Conservation (phyloP, 148 eudicot species). For the Mesembryanthemum crystallinum region DNA sequence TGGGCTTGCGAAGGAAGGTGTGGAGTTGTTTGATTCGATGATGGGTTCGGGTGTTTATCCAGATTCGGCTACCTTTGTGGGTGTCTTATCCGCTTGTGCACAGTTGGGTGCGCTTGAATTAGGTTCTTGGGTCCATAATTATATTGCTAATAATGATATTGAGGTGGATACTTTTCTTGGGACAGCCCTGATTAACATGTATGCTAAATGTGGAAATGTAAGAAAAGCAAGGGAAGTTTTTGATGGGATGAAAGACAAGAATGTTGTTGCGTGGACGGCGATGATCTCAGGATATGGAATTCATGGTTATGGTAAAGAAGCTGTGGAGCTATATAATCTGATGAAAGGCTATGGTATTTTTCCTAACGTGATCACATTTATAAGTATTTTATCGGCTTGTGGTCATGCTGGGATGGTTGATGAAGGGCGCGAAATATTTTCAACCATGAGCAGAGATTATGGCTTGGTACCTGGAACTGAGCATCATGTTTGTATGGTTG, state of each 20-base stretch:
- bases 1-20: slow-evolving; percentile 42
- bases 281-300: slow-evolving; percentile 55
- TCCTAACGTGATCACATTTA: slow-evolving; percentile 53
- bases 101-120: slow-evolving; percentile 52
- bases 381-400: slow-evolving; percentile 57
- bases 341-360: slow-evolving; percentile 37
- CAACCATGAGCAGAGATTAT: slow-evolving; percentile 36
- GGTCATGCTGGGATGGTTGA: slow-evolving; percentile 55
- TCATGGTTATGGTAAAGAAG: slow-evolving; percentile 56
- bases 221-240: slow-evolving; percentile 49
- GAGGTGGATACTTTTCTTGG: slow-evolving; percentile 36
- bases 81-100: slow-evolving; percentile 59
- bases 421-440: slow-evolving; percentile 44
- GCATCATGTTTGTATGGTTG: slow-evolving; percentile 68
- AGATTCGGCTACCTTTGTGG: slow-evolving; percentile 48
- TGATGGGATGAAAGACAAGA: slow-evolving; percentile 35
- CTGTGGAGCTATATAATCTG: slow-evolving; percentile 41
- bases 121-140: slow-evolving; percentile 51
- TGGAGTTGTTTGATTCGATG: slow-evolving; percentile 51
- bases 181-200: slow-evolving; percentile 53
- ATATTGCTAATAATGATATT: slow-evolving; percentile 23
- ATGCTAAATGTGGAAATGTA: slow-evolving; percentile 54
- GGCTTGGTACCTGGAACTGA: slow-evolving; percentile 39
- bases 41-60: slow-evolving; percentile 34
- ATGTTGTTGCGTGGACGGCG: slow-evolving; percentile 53